phyloP scores from a whole-genome alignment of 1,139 yeast genomes.

The Geotrichum klebahnii region DNA sequence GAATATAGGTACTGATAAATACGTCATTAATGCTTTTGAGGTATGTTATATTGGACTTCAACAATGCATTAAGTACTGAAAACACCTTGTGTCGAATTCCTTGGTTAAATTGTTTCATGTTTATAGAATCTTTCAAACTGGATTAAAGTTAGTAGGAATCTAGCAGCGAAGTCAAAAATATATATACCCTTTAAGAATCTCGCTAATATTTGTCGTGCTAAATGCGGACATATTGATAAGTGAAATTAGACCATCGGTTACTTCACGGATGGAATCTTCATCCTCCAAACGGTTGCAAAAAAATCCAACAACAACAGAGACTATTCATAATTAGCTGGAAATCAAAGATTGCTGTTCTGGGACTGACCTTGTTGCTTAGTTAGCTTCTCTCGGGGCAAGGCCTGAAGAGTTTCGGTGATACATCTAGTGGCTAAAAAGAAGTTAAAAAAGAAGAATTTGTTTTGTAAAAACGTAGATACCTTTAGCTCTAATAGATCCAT shows the following conservation, averaged over 20 bases:
- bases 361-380: slow-evolving; percentile 55
- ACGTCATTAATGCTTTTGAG: slow-evolving; percentile 37
- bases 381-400: slow-evolving; percentile 43
- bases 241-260: slow-evolving; percentile 54
- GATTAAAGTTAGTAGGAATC: neutral
- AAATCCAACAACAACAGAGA: slow-evolving; percentile 59
- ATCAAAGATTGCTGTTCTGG: neutral
- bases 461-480: slow-evolving; percentile 23
- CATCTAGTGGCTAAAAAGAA: slow-evolving; percentile 49
- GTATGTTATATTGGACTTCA: slow-evolving; percentile 30
- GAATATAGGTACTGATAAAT: slow-evolving; percentile 56
- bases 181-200: slow-evolving; percentile 39
- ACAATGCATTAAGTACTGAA: slow-evolving; percentile 44
- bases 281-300: slow-evolving; percentile 66
- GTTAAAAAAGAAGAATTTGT: slow-evolving; percentile 4
- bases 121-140: slow-evolving; percentile 46
- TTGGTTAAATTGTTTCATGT: slow-evolving; percentile 46
- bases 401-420: slow-evolving; percentile 49
- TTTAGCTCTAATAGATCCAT: slow-evolving; percentile 48
- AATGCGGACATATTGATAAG: slow-evolving; percentile 46
- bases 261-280: slow-evolving; percentile 49
- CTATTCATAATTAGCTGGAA: slow-evolving; percentile 15
- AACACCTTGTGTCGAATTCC: slow-evolving; percentile 56
- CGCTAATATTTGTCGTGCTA: slow-evolving; percentile 29
- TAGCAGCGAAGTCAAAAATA: neutral